Evolutionary conservation across 2,329 filamentous ascomycete species (phyloP), one percentile per base, ranked within the genome.

Genomic region (Fusarium sarcochroum): DNA sequence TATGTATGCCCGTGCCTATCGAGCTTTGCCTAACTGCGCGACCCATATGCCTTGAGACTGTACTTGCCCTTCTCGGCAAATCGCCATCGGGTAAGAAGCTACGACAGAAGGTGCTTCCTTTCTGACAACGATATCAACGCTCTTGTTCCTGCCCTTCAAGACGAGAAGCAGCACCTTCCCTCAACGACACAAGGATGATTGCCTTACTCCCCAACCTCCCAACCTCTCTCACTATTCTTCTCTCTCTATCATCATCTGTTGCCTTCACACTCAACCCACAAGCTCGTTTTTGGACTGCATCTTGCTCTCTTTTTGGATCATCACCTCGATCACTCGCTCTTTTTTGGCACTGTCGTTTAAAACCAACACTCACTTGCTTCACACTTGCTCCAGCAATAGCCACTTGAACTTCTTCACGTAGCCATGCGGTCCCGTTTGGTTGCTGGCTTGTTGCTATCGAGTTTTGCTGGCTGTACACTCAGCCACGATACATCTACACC

Each of bases 341-440:
- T 64, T 74, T 77, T 76, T 76, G 75, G 73, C 69, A 71, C 72
- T 68, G 76, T 76, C 75, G 72, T 77, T 77, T 75, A 73, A 63
- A 58, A 70, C 69, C 68, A 75, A 71, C 20, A 46, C 41, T n/a
- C 25, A 20, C 14, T 48, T 41, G 18, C 34, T 48, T 46, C 51
- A 42, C 46, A 17, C 10, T 73, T 71, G n/a, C 47, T 46, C 62
- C 61, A 63, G 47, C 48, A 41, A 64, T 55, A 54, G 50, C 62
- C 63, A 40, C 47, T 66, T 66, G 57, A 18, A 30, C 30, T 7
- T 21, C 30, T 23, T 23, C 40, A 18, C 27, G 30, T 23, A 50
- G 63, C 48, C 56, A 79, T 78, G 76, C 73, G 68, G 54, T 32
- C 58, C 30, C 40, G n/a, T 15, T 32, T 68, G 48, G 37, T 47